Base-by-base conservation (phyloP, 352 stramenopile species). In the Elongisporangium anandrum region DNA sequence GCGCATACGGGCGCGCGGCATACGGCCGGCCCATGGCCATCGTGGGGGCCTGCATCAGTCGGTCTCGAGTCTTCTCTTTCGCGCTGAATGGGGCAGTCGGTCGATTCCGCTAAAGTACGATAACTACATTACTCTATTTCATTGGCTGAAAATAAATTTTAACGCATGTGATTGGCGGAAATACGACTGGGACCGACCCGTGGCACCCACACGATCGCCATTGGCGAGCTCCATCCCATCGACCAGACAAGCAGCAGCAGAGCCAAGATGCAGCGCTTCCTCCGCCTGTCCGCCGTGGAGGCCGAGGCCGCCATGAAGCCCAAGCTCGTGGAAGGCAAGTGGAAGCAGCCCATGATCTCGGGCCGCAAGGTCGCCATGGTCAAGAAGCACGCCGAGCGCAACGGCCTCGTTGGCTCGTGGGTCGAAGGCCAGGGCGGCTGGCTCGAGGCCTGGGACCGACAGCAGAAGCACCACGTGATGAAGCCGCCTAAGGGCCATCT, bases 391-490 rank as follows among this genome's bases (percentile, higher is more conserved):
- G 85, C 85, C 12, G 47, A 66, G 58, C 72, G 75, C 50, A 90
- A 91, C 61, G 79, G 79, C 9, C 81, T 90, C 52, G 66, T 89
- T 17, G 85, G 85, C 15, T 65, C 79, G 69, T 95, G 85, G 85
- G 79, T 90, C 53, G 70, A 82, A 41, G 85, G 85, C 59, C 75
- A 92, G 61, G 85, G 85, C 63, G 85, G 85, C 53, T 95, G 85
- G 85, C 75, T 93, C 48, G 76, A 87, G 60, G 78, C 67, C 0
- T 95, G 85, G 85, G 75, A 91, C 68, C 66, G 72, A 50, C 66
- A 75, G 48, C 75, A 92, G 72, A 92, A 95, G 76, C 85, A 95
- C 75, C 79, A 86, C 60, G 85, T 95, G 20, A 92, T 95, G 83
- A 81, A 84, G 17, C 72, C 83, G 34, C 80, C 86, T 54, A 93